Conservation (phyloP, 257 asterid species). For the Nicotiana attenuata region DNA sequence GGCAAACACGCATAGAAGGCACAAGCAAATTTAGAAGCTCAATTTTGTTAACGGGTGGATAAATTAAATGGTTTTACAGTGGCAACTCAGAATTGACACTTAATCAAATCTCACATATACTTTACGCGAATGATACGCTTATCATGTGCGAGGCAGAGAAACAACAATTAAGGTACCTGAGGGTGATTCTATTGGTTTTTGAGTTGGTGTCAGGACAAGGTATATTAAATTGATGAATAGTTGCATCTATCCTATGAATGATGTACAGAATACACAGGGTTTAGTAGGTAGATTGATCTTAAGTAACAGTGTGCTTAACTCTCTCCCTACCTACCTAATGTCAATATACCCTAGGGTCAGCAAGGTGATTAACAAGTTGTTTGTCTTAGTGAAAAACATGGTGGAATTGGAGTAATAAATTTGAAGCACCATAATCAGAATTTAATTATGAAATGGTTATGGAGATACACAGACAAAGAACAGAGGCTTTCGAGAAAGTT, state of each 20-base stretch:
- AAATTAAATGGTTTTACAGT: not conserved
- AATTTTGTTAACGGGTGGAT: not conserved
- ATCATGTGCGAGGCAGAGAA: not conserved
- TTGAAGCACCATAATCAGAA: not conserved
- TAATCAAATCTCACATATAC: not conserved
- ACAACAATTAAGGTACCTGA: not conserved
- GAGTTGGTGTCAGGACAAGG: not conserved
- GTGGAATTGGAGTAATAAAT: not conserved
- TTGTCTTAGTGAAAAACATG: not conserved
- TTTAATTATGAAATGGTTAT: not conserved
- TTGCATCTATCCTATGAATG: not conserved
- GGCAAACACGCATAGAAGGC: too few relatives aligned
- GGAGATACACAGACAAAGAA: not conserved
- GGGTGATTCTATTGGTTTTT: not conserved
- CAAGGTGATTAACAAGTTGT: not conserved
- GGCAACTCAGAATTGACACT: not conserved
- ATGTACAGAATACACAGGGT: not conserved
- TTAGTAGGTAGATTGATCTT: not conserved
- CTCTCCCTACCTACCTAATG: not conserved
- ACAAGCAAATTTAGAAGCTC: too few relatives aligned
- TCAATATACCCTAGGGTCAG: not conserved
- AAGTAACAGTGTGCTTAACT: not conserved
- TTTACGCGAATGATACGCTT: not conserved
- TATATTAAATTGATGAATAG: not conserved
- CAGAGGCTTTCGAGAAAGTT: not conserved